These are phyloP conservation scores for Hymenoscyphus occultus DNA, from an alignment of 2,329 filamentous ascomycete genomes.

Conservation along the genomic window DNA sequence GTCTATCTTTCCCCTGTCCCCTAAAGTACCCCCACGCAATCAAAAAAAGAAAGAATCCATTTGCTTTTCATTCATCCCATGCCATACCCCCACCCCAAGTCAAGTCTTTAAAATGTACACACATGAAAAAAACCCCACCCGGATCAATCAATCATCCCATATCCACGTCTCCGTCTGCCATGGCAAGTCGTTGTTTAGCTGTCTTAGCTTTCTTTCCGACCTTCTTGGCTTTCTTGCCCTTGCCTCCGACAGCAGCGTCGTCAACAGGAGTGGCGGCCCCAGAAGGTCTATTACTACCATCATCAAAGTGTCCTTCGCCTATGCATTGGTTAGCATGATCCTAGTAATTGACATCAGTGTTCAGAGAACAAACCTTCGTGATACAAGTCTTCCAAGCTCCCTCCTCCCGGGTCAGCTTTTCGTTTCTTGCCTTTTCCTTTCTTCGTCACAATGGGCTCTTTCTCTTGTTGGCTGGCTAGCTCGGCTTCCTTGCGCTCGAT, in stretches of 20 bases:
- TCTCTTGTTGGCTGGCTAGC: conserved; percentile 53
- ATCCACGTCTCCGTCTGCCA: conserved; percentile 57
- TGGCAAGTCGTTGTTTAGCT: conserved; percentile 64
- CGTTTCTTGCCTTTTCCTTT: conserved; percentile 61
- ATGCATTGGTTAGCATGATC: conserved; percentile 37
- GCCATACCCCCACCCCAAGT: neutral
- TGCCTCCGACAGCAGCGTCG: conserved; percentile 44
- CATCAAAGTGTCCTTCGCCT: conserved; percentile 98
- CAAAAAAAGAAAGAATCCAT: neutral
- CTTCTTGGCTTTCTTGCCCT: conserved; percentile 54
- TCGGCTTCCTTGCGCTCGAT: conserved; percentile 93
- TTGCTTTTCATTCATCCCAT: neutral
- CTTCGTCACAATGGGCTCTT: conserved; percentile 63
- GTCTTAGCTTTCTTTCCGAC: conserved; percentile 65
- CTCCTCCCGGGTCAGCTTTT: conserved; percentile 49
- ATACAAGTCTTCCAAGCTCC: conserved; percentile 94
- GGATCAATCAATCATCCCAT: conserved; percentile 19
- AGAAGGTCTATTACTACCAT: conserved; percentile 74
- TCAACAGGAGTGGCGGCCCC: conserved; percentile 78
- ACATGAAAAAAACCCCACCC: neutral
- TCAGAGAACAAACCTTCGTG: conserved; percentile 77
- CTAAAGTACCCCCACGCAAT: neutral
- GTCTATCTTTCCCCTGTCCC: neutral
- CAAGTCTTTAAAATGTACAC: neutral
- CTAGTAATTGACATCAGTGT: conserved; percentile 16